These are phyloP conservation scores for Globisporangium alternatum DNA, from an alignment of 352 stramenopile genomes.

Conservation along the genomic window DNA sequence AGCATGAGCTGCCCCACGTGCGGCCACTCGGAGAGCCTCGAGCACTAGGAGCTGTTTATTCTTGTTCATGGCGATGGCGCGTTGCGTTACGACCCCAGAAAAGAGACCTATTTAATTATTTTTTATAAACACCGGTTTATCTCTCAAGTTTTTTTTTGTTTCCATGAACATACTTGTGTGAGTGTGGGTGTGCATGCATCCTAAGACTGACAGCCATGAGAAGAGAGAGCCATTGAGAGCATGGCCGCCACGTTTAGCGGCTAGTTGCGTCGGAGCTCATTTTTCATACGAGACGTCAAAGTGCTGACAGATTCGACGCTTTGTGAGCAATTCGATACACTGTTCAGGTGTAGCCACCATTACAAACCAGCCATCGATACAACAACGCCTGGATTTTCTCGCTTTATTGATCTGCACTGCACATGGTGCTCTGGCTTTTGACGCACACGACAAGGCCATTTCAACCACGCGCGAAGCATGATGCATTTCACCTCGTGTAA, in stretches of 20 bases:
- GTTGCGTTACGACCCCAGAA: background rate
- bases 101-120: constrained; percentile 9
- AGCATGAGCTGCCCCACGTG: constrained; percentile 36
- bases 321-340: background rate
- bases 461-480: background rate
- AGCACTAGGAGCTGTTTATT: background rate
- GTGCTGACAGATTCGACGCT: background rate
- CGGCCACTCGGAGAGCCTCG: constrained; percentile 10
- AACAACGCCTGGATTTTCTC: background rate
- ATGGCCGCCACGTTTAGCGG: too few species aligned
- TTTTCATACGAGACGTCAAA: too few species aligned
- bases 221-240: too few species aligned
- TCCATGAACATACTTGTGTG: too few species aligned
- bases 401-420: background rate
- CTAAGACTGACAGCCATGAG: too few species aligned
- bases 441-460: background rate
- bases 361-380: background rate
- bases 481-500: background rate
- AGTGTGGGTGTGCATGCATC: too few species aligned
- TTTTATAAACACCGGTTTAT: background rate
- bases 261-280: too few species aligned
- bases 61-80: background rate
- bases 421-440: background rate
- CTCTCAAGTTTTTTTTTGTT: background rate
- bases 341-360: background rate